Conservation (phyloP, 768 basidiomycete species). For the Gloeophyllum trabeum region DNA sequence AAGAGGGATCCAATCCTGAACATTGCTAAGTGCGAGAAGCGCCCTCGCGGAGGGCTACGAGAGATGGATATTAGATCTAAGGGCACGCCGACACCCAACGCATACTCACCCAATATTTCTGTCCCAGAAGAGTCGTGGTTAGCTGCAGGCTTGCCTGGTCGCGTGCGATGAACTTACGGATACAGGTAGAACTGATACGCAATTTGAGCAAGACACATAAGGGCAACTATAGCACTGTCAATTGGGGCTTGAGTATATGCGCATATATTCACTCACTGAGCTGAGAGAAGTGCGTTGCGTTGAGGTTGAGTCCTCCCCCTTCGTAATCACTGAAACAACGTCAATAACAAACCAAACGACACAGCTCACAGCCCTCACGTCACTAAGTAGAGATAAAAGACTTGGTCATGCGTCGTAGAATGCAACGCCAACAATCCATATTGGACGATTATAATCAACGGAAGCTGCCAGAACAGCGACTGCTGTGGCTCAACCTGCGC, state of each 20-base stretch:
- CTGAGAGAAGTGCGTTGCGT: constrained; percentile 86
- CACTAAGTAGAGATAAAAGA: constrained; percentile 87
- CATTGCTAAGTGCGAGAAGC: constrained; percentile 81
- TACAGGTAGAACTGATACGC: constrained; percentile 87
- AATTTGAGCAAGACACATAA: constrained; percentile 94
- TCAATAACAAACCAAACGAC: constrained; percentile 2
- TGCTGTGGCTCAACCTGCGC: constrained; percentile 41
- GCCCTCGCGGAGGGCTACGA: constrained; percentile 64
- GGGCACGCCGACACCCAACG: no score
- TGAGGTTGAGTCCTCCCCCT: constrained; percentile 83
- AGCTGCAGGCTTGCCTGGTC: no score
- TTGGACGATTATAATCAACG: constrained; percentile 78
- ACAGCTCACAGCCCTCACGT: constrained; percentile 39
- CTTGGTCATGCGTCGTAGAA: constrained; percentile 81
- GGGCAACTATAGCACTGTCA: constrained; percentile 43
- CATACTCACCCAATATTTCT: constrained; percentile 24
- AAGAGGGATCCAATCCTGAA: constrained; percentile 79
- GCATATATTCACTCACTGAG: constrained; percentile 46
- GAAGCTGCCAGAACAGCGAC: constrained; percentile 64
- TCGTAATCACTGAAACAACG: constrained; percentile 49
- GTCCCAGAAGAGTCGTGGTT: no score
- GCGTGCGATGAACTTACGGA: constrained; percentile 76
- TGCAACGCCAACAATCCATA: constrained; percentile 87
- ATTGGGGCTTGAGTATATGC: constrained; percentile 4
- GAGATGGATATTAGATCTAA: background rate